Base-by-base conservation (phyloP, 2,329 filamentous ascomycete species). In the Lachnellula cervina region DNA sequence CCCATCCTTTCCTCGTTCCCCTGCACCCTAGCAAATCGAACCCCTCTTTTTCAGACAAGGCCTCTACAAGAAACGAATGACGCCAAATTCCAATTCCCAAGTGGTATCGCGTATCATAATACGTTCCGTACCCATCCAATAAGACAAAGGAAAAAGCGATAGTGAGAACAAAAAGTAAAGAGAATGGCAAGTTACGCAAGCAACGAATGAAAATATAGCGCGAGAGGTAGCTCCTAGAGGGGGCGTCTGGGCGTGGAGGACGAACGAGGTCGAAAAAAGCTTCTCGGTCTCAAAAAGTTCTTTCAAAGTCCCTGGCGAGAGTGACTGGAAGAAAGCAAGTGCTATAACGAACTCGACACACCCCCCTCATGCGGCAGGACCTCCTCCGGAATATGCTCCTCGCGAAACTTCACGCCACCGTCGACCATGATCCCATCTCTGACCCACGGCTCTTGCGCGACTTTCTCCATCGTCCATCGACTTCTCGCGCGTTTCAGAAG, bases 401-500 rank as follows among this genome's bases (percentile, higher is more conserved):
- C 82, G 44, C 80, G 73, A 61, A 85, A 85, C 54, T 72, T 76
- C 38, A 86, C 70, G 1, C 81, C 83, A 5, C 78, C 81, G 3
- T 87, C 80, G 3, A 95, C 81, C 59, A 79, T 69, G 47, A 97
- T 86, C 2, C 87, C 92, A 37, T 80, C 80, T 51, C 76, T 78
- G 2, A 97, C 89, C 91, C 92, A 99, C 16, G 83, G 80, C 56
- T 81, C 79, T 54, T 81, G 79, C 40, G 82, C 83, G 40, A 97
- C 86, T 63, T 89, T 86, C 48, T 86, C 81, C 56, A 97, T 73
- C 8, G 80, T 79, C 82, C 89, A 91, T 50, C 94, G 81, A 56
- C 85, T 89, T 47, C 89, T 84, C 2, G 89, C 89, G 59, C 95
- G 85, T 72, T 89, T 93, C 55, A 99, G 72, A 17, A 97, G 73